phyloP scores from a whole-genome alignment of 176 grass and related monocot genomes.

The Saccharum spontaneum region DNA sequence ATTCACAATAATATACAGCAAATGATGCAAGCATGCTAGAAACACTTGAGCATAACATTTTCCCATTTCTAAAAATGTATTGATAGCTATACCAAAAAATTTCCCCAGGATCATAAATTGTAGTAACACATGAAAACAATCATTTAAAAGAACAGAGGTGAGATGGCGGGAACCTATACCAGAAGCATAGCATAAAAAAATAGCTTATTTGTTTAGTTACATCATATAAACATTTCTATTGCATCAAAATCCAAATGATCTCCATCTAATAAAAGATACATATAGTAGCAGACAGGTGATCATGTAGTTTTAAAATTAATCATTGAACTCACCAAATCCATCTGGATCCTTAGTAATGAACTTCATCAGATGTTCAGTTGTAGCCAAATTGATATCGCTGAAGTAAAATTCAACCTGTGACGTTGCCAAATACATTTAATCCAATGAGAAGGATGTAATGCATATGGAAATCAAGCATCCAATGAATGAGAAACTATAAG shows the following conservation, averaged over 20 bases:
- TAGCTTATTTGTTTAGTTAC: background rate
- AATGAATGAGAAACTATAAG: conserved; percentile 24
- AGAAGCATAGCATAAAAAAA: background rate
- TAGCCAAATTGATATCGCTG: conserved; percentile 92
- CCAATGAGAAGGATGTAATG: conserved; percentile 4
- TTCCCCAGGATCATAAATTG: background rate
- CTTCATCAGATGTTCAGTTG: conserved; percentile 92
- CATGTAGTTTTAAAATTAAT: background rate
- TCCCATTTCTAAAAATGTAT: background rate
- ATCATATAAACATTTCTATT: background rate
- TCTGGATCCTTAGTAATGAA: conserved; percentile 90
- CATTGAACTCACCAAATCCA: conserved; percentile 75
- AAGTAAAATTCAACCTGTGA: conserved; percentile 95
- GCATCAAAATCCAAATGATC: conserved; percentile 9
- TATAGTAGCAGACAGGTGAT: background rate
- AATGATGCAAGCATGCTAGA: conserved; percentile 1
- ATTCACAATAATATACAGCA: conserved; percentile 2
- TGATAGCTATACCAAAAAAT: background rate
- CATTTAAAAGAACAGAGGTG: background rate
- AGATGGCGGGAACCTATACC: background rate
- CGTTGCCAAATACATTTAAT: conserved; percentile 31
- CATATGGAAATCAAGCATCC: conserved; percentile 20
- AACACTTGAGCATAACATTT: background rate
- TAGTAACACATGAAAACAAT: background rate
- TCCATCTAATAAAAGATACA: background rate